phyloP scores from a whole-genome alignment of 1,284 basidiomycete genomes.

The Trametes versicolor region DNA sequence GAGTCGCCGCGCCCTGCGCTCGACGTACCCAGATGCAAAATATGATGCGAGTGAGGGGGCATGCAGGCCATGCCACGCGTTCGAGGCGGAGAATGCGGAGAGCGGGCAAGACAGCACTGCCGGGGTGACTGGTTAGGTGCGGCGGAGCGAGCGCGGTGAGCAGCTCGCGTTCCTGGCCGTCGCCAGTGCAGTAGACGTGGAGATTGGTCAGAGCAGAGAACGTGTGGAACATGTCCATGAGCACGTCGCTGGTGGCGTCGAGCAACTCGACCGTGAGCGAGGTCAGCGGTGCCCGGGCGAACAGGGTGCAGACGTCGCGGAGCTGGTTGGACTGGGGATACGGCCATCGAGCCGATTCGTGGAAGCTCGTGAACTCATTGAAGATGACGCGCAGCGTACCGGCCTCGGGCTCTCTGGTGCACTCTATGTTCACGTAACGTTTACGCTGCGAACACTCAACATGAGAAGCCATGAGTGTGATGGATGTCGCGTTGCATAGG shows the following conservation, averaged over 20 bases:
- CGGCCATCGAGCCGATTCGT: neutral
- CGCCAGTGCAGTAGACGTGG: neutral
- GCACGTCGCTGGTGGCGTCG: neutral
- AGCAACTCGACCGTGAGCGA: neutral
- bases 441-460: no score
- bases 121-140: neutral
- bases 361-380: neutral
- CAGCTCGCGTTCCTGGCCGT: neutral
- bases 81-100: no score
- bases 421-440: neutral
- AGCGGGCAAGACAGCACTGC: no score
- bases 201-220: neutral
- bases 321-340: neutral
- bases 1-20: no score
- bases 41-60: no score
- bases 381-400: neutral
- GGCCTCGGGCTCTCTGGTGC: neutral
- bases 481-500: neutral
- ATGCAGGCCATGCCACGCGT: no score
- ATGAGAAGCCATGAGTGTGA: neutral
- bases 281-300: neutral
- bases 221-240: neutral
- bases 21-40: no score
- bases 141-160: neutral
- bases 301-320: neutral